Evolutionary conservation across 139 green algal genomes (phyloP), one percentile per base, ranked within the genome.

Genomic region (Pleodorina starrii): DNA sequence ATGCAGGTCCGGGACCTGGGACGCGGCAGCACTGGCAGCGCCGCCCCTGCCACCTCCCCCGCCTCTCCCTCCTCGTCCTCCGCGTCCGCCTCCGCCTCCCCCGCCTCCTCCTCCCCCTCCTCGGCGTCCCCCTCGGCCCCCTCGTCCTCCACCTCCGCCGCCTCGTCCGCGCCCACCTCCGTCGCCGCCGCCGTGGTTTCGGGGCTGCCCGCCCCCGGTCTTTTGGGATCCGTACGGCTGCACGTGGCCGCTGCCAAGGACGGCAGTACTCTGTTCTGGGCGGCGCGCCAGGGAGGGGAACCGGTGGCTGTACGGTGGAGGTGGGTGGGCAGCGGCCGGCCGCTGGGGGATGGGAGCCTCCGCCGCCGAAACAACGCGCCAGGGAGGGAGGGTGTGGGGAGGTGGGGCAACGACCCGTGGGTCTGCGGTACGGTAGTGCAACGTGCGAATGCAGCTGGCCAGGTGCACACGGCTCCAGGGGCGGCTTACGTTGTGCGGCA

Each of bases 221-320:
- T 92, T 48, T 66, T 94, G 68, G 92, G 88, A n/a, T 38, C 1
- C 12, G 88, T 72, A n/a, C 50, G 68, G 36, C 27, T 95, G 50
- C 86, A 90, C 35, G 74, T 93, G 57, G 81, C 85, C 40, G 92
- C 92, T 9, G 74, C 92, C 59, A 83, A 83, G 46, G 92, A 95
- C 80, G 92, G 92, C 73, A 88, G 66, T 68, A 95, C 90, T 2
- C 89, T 95, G 5, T 89, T 95, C 54, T 95, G 92, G 92, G 89
- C 85, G 27, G 86, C 85, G 14, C 48, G 76, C n/a, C 46, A 66
- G 51, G 48, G 89, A 12, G 75, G 59, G 1, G 60, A 87, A 76
- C 86, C 82, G n/a, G 40, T 93, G 76, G 91, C 71, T 29, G 54
- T 78, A 35, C 38, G 87, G 5, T 91, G 91, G 91, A 87, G 86